Base-by-base conservation (phyloP, 257 asterid genomes). In the Handroanthus guayacan region DNA sequence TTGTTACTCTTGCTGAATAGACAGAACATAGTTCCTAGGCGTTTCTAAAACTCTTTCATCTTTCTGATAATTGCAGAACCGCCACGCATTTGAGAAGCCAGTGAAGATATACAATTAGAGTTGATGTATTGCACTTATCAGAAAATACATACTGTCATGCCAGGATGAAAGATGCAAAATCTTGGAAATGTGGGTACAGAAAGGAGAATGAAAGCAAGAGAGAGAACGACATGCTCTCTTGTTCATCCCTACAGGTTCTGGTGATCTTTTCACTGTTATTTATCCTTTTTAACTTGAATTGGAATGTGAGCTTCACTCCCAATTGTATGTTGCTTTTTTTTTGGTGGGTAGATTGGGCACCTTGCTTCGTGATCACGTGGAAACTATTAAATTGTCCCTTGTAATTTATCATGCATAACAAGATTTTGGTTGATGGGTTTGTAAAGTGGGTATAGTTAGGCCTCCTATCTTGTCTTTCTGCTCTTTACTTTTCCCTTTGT, bases 61-160 rank as follows among this genome's bases (percentile, higher is more conserved):
- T 44, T 68, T 54, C 65, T 62, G 54, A 38, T 75, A 58, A 69
- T 78, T 87, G 91, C 97, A 95, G 99, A 92, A 85, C 79, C 99
- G 97, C 47, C 97, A 95, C 82, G 78, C 97, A 36, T 88, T 76
- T 76, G 99, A 95, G 91, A 92, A 87, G 87, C 90, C 98, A 6
- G 97, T 95, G 75, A 95, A 92, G 82, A 95, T 91, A 84, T 91
- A 91, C 88, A 95, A 95, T 64, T 95, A 79, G 82, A 78, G 72
- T 10, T 62, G 81, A 76, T 25, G 31, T 25, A 58, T 38, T 44
- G 64, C 78, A 31, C 65, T 62, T 34, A 11, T 71, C 72, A 39
- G 43, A 64, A 75, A 54, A 12, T 48, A 50, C 67, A 31, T 56
- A 52, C 56, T 48, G 47, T 18, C 48, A 48, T n/a, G 16, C 64